Evolutionary conservation across 345 rosid species (phyloP), one percentile per base, ranked within the genome.

Genomic region (Bruguiera parviflora): DNA sequence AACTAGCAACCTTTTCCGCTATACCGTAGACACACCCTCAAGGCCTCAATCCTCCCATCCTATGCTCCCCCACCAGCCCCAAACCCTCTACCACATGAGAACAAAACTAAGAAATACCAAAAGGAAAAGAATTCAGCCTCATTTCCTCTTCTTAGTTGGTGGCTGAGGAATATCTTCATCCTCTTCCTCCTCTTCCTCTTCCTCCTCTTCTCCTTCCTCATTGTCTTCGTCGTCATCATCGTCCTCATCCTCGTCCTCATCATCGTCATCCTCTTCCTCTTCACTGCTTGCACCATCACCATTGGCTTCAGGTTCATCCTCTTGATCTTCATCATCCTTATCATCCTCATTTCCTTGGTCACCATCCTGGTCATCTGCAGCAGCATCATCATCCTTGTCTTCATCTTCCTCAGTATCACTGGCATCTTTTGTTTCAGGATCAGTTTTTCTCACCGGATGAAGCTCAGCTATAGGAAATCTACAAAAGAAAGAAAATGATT

Each of bases 61-160:
- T 49, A 31, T 19, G 61, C 60, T 65, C 63, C 47, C 71, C 0
- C 9, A 25, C 67, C 11, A 46, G 51, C 6, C 24, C 37, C 57
- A 13, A 15, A 24, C 57, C 39, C 3, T 51, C 59, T 28, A 53
- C 24, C 31, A 25, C 16, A 39, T 63, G 55, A 53, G 19, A 22
- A 31, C 24, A 58, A 70, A 52, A 29, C 27, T 39, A 39, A 10
- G 39, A 73, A 59, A 55, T 9, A 22, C 24, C 21, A 32, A 13
- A 58, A 25, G 5, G 13, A 32, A 25, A 63, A 47, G 37, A 63
- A 24, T 59, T 43, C 6, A 27, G 21, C 22, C 63, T 85, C 82
- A 85, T 77, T 85, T 85, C 71, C 87, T 78, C 79, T 82, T 83
- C 80, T 85, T 85, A n/a, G 85, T 39, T 32, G 89, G 89, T 66